phyloP scores from a whole-genome alignment of 331 rosid species.

The Telfairia occidentalis region DNA sequence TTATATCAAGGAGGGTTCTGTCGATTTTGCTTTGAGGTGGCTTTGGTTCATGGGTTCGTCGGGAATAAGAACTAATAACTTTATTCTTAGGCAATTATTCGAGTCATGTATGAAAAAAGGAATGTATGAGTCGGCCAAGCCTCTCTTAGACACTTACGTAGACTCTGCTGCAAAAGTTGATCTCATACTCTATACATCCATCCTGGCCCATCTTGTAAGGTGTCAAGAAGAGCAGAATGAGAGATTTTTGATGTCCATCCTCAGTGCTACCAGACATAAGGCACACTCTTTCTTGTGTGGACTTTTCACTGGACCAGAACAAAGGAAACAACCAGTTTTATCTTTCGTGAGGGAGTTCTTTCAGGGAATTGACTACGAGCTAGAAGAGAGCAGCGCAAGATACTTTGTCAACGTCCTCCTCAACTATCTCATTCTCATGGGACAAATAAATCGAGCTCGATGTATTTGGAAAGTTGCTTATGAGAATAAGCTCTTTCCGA shows the following conservation, averaged over 20 bases:
- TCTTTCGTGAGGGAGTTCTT: constrained; percentile 81
- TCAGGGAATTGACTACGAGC: constrained; percentile 76
- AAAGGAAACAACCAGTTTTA: constrained; percentile 71
- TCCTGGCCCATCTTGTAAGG: constrained; percentile 81
- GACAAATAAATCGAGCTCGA: constrained; percentile 82
- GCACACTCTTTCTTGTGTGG: constrained; percentile 90
- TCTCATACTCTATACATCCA: constrained; percentile 86
- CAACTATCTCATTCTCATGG: constrained; percentile 91
- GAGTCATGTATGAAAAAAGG: constrained; percentile 89
- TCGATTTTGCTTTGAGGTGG: constrained; percentile 88
- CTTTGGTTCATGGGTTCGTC: constrained; percentile 86
- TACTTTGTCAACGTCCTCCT: constrained; percentile 88
- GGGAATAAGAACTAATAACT: constrained; percentile 78
- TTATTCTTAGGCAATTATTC: constrained; percentile 76
- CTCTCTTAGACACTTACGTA: constrained; percentile 79
- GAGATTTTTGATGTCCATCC: constrained; percentile 89
- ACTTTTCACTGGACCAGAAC: constrained; percentile 76
- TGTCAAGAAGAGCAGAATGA: constrained; percentile 81
- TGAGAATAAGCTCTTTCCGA: constrained; percentile 91
- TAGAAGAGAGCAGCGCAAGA: constrained; percentile 87
- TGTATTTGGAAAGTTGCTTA: constrained; percentile 91
- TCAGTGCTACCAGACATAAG: constrained; percentile 59
- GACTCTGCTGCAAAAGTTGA: constrained; percentile 81
- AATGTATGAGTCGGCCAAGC: constrained; percentile 69
- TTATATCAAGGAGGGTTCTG: constrained; percentile 84